Base-by-base conservation (phyloP, 1,139 yeast species). In the Suhomyces wounanorum region DNA sequence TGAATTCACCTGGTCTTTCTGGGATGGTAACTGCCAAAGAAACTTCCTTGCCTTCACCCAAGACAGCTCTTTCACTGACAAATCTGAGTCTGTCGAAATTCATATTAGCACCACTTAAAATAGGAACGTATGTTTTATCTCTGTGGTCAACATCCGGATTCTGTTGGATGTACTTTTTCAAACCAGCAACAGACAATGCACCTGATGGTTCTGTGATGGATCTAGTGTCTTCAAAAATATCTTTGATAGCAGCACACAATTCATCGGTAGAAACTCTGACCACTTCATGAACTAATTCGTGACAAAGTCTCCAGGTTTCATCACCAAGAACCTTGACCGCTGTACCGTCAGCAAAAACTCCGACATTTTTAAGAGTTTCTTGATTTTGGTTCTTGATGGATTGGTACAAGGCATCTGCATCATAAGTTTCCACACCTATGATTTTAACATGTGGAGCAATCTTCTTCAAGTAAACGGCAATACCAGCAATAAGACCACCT, bases 321-420 rank as follows among this genome's bases (percentile, higher is more conserved):
- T 85, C 87, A 50, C 99, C 99, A 31, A 91, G 78, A 11, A 87
- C 69, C 63, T 86, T 89, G 42, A 94, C 99, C 4, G 99, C 97
- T n/a, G 99, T 91, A 64, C 99, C 99, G 68, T 94, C 99, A n/a
- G 99, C 99, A 70, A 94, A 94, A n/a, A 88, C 76, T n/a, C 99
- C 99, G 9, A 92, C 98, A 28, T 79, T 76, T 33, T 77, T 72
- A 52, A 95, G 77, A 2, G 75, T 66, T 13, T 81, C 82, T 58
- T 85, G 80, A 48, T 82, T 70, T 31, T 83, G 79, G 17, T 70
- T 64, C 52, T 82, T 65, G 54, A 90, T 70, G n/a, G 96, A 88
- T 59, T 84, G 87, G 62, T 84, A 78, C 73, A 94, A 78, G 14
- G 96, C 96, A 66, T 92, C 92, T 1, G 99, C 97, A 68, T 94